phyloP scores from a whole-genome alignment of 176 grass and related monocot genomes.

The Canna indica region DNA sequence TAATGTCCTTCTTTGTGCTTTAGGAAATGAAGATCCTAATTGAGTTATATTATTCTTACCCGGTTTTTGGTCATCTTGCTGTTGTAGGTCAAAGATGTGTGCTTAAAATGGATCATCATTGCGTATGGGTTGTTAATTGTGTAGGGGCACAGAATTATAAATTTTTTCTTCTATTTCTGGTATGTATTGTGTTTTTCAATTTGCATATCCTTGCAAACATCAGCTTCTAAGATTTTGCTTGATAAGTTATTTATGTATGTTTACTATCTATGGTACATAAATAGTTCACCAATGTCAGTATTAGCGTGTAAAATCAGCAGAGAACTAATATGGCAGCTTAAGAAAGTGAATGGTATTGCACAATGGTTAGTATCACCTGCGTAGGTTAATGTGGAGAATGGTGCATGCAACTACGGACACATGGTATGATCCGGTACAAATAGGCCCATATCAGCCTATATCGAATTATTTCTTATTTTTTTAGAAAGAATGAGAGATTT shows the following conservation, averaged over 20 bases:
- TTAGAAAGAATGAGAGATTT: no score
- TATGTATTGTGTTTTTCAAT: constrained; percentile 25
- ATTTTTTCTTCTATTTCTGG: constrained; percentile 94
- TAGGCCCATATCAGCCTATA: no score
- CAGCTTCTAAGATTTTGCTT: no score
- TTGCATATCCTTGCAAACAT: background rate
- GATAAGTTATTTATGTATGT: background rate
- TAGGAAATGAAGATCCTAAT: background rate
- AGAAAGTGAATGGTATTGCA: background rate
- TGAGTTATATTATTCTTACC: constrained; percentile 3
- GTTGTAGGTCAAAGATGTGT: constrained; percentile 80
- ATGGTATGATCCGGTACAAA: no score
- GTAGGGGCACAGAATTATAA: constrained; percentile 82
- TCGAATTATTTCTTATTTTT: no score
- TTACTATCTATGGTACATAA: background rate
- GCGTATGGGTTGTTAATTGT: constrained; percentile 91
- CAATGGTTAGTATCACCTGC: background rate
- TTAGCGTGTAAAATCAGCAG: background rate
- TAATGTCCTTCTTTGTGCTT: background rate
- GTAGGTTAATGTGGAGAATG: background rate
- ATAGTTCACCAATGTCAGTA: background rate
- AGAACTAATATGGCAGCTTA: background rate
- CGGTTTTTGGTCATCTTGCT: background rate
- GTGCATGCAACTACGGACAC: background rate
- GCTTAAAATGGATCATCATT: constrained; percentile 99